Base-by-base conservation (phyloP, 139 green algal species). In the Dunaliella sp. region DNA sequence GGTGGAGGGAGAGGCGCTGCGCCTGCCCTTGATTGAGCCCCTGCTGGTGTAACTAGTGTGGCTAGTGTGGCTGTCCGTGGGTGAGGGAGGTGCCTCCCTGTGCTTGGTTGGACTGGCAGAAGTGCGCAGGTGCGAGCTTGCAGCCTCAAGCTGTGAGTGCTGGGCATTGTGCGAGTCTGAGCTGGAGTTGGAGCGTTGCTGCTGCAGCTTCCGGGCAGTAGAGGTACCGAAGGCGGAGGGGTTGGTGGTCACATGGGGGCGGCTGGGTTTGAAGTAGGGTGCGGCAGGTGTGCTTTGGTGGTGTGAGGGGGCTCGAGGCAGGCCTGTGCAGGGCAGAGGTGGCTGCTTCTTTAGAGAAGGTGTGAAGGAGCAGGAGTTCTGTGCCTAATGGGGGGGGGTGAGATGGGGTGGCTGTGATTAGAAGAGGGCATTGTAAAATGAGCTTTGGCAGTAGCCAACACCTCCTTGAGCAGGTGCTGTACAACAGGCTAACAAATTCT, bases 241-340 rank as follows among this genome's bases (percentile, higher is more conserved):
- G 48, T 65, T 65, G 48, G 48, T 16, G 48, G 48, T 34, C n/a
- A 37, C 31, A 12, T 81, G 30, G 25, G 76, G 76, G 76, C 76
- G 76, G n/a, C 37, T 30, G 33, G 76, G 76, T 7, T 81, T 81
- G 12, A 37, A 81, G 28, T 34, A 34, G 1, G 76, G 76, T 28
- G 33, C 34, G 31, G 76, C 76, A 38, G 76, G 76, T 81, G 76
- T 38, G 1, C n/a, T 31, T 28, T 38, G 36, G 76, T 31, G 76
- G 76, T 81, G 12, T 24, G 76, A 34, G 12, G 33, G 33, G 30
- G 76, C 76, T 28, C 12, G n/a, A 1, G 1, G 76, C n/a, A 28
- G 7, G 31, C 76, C 76, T 81, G 76, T 81, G 76, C 76, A 81
- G 36, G 76, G n/a, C n/a, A n/a, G n/a, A n/a, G n/a, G n/a, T n/a